Evolutionary conservation across 805 yeast species (phyloP).

Genomic region (Debaryomyces prosopidis): DNA sequence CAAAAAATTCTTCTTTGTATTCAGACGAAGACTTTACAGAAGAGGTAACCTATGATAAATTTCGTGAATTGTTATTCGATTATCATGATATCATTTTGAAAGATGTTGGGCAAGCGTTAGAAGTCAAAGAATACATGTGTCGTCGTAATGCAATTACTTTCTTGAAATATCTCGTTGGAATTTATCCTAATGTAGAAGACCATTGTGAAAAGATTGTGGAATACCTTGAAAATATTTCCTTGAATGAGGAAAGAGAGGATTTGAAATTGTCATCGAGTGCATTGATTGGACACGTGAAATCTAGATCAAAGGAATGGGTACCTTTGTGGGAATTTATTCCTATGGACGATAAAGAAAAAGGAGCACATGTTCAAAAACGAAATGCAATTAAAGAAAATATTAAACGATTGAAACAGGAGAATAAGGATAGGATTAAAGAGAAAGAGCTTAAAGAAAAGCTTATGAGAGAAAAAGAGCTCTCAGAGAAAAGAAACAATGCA

Average conservation of each 20-base stretch:
- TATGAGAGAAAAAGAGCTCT: constrained; percentile 11
- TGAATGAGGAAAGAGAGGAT: constrained; percentile 71
- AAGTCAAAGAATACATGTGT: constrained; percentile 66
- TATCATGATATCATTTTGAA: constrained; percentile 56
- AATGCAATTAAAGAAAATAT: constrained; percentile 18
- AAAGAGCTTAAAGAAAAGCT: constrained; percentile 10
- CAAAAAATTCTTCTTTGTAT: constrained; percentile 16
- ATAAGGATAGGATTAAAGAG: constrained; percentile 10
- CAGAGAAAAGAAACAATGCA: constrained; percentile 3
- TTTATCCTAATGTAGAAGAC: constrained; percentile 67
- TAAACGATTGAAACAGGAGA: constrained; percentile 14
- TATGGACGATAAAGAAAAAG: constrained; percentile 45
- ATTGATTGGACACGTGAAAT: constrained; percentile 61
- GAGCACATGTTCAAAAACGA: constrained; percentile 22
- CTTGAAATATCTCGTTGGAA: constrained; percentile 61
- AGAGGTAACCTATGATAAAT: constrained; percentile 25
- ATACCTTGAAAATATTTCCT: constrained; percentile 48
- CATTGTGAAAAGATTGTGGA: constrained; percentile 58
- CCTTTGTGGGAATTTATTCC: constrained; percentile 58
- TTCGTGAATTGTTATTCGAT: constrained; percentile 43
- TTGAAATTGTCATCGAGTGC: constrained; percentile 76
- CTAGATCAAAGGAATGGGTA: constrained; percentile 52
- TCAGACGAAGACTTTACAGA: constrained; percentile 14
- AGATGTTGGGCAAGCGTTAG: constrained; percentile 44
- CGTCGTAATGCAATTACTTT: constrained; percentile 79